Evolutionary conservation across 2,329 filamentous ascomycete species (phyloP).

Genomic region (Sarocladium strictum): DNA sequence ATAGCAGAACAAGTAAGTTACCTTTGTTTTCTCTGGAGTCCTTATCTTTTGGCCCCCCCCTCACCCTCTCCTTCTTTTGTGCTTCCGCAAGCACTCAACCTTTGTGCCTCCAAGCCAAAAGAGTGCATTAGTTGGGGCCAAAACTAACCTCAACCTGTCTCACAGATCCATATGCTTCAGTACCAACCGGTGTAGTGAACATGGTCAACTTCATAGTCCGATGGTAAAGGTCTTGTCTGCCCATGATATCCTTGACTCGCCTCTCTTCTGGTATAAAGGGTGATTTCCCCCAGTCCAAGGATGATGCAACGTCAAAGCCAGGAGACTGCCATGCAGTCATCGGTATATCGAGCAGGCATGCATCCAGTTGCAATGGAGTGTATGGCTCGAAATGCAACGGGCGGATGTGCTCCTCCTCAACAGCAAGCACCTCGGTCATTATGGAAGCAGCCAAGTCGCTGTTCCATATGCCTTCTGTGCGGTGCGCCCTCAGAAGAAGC

Average conservation of each 20-base stretch:
- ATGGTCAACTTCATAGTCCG: not conserved
- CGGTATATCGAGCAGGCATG: not conserved
- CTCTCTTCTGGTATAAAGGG: not conserved
- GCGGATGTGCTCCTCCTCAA: not conserved
- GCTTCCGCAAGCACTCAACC: no score
- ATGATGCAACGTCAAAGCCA: not conserved
- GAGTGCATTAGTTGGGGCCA: not conserved
- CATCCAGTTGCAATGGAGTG: not conserved
- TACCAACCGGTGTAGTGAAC: not conserved
- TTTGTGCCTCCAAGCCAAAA: no score
- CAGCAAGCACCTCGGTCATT: not conserved
- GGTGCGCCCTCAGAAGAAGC: conserved; percentile 19
- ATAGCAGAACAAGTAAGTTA: no score
- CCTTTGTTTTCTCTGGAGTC: no score
- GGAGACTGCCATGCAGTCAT: not conserved
- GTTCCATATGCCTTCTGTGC: conserved; percentile 27
- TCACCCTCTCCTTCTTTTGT: no score
- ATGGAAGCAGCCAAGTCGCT: conserved; percentile 23
- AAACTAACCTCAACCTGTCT: not conserved
- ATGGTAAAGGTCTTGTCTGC: not conserved
- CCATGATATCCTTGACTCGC: conserved; percentile 5
- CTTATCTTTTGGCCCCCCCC: no score
- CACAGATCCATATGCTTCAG: not conserved
- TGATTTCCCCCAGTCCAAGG: not conserved
- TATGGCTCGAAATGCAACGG: not conserved